Evolutionary conservation across 371 early-diverging fungal species (phyloP).

Genomic region (Rhizopus arrhizus): DNA sequence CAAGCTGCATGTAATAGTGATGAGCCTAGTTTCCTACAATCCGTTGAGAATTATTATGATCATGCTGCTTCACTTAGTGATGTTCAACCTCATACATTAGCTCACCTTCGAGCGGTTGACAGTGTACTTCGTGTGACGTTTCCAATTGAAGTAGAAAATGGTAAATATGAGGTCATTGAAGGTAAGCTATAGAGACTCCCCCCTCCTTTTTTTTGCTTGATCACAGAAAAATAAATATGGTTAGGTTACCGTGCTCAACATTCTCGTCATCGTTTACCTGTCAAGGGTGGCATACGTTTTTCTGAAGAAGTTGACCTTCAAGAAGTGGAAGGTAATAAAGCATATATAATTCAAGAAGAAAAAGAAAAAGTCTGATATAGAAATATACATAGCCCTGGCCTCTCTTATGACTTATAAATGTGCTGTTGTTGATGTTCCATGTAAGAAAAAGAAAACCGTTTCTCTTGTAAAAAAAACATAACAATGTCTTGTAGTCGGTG

Average conservation of each 20-base stretch:
- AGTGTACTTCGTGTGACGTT: constrained; percentile 81
- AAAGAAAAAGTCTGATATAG: neutral
- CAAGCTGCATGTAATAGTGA: constrained; percentile 67
- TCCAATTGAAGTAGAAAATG: constrained; percentile 79
- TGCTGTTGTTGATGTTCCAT: constrained; percentile 91
- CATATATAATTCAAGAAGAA: neutral
- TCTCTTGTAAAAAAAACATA: neutral
- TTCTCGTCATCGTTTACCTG: constrained; percentile 85
- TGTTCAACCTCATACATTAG: constrained; percentile 67
- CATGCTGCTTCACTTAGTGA: constrained; percentile 73
- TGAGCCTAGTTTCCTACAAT: constrained; percentile 79
- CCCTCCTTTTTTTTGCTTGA: neutral
- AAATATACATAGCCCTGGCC: constrained; percentile 54
- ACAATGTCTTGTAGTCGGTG: constrained; percentile 48
- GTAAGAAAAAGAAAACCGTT: constrained; percentile 44
- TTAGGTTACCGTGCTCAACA: constrained; percentile 87
- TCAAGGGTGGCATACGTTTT: constrained; percentile 88
- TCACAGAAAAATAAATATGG: neutral
- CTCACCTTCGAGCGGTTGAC: constrained; percentile 81
- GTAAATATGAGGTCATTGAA: constrained; percentile 75
- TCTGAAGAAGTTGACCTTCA: constrained; percentile 82
- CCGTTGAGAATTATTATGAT: constrained; percentile 82
- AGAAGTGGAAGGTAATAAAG: constrained; percentile 72
- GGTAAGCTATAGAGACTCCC: constrained; percentile 29
- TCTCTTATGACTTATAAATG: constrained; percentile 91